Evolutionary conservation across 108 stramenopile genomes (phyloP).

Genomic region (Nitzschia putrida): DNA sequence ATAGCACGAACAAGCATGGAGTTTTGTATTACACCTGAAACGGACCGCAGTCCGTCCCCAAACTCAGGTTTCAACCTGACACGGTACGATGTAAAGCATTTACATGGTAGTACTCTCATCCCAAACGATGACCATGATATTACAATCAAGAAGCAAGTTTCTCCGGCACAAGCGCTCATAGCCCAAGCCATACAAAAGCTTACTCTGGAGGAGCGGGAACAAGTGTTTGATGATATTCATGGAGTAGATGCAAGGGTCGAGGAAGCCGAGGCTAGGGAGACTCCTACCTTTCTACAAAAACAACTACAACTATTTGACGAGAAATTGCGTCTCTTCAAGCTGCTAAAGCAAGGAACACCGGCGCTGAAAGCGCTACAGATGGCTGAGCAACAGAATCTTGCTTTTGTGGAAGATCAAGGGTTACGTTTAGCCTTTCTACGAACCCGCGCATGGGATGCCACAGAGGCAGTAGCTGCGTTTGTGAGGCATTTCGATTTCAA

Average conservation of each 20-base stretch:
- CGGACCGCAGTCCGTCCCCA: no score
- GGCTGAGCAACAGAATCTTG: neutral
- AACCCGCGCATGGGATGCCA: neutral
- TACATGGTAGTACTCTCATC: no score
- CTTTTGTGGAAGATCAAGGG: neutral
- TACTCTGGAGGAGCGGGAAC: conserved; percentile 11
- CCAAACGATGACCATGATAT: no score
- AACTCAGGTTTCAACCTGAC: no score
- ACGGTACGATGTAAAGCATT: no score
- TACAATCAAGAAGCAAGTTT: no score
- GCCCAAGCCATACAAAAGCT: conserved; percentile 5
- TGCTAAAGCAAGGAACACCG: neutral
- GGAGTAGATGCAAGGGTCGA: neutral
- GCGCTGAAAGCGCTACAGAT: neutral
- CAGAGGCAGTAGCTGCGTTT: neutral
- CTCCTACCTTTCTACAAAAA: neutral
- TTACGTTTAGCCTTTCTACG: neutral
- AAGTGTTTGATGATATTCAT: conserved; percentile 21
- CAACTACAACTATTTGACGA: neutral
- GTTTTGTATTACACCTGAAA: no score
- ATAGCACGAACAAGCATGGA: no score
- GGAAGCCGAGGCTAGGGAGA: neutral
- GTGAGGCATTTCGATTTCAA: neutral
- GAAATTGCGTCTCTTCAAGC: neutral
- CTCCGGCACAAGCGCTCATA: neutral